Percentiles rank a stretch among this genome's conserved stretches.
phyloP scores from a whole-genome alignment of 768 basidiomycete genomes.

The Lactarius pseudohatsudake region DNA sequence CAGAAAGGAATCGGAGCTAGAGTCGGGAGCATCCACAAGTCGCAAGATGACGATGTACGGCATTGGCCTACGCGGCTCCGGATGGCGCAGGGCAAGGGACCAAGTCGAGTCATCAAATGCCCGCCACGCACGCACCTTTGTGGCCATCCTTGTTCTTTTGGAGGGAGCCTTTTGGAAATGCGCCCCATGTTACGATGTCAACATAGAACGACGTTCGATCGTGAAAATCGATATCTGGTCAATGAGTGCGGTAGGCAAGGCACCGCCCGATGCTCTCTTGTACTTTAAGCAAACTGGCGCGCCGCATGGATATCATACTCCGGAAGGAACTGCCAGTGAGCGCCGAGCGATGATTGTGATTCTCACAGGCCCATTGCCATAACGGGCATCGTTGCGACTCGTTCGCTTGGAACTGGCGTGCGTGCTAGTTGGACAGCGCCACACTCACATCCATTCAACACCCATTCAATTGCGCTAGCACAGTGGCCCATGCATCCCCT shows the following conservation, averaged over 20 bases:
- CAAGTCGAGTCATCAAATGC: not conserved
- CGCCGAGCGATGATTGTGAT: not conserved
- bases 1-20: not conserved
- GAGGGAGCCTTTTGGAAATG: not conserved
- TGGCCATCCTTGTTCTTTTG: constrained; percentile 20
- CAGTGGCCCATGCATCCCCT: not conserved
- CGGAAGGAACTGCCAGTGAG: not conserved
- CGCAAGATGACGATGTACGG: not conserved
- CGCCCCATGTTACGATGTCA: constrained; percentile 18
- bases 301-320: too few relatives aligned
- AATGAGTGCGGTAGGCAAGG: not conserved
- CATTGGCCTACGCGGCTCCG: not conserved
- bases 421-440: not conserved
- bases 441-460: not conserved
- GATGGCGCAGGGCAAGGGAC: constrained; percentile 12
- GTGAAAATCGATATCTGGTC: constrained; percentile 1
- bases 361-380: not conserved
- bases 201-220: not conserved
- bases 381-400: not conserved
- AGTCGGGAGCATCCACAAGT: not conserved
- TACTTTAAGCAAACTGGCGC: not conserved
- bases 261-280: not conserved
- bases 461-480: not conserved
- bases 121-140: not conserved
- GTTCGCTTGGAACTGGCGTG: not conserved